Evolutionary conservation across 139 green algal species (phyloP).

Genomic region (Tetradesmus lagerheimii): DNA sequence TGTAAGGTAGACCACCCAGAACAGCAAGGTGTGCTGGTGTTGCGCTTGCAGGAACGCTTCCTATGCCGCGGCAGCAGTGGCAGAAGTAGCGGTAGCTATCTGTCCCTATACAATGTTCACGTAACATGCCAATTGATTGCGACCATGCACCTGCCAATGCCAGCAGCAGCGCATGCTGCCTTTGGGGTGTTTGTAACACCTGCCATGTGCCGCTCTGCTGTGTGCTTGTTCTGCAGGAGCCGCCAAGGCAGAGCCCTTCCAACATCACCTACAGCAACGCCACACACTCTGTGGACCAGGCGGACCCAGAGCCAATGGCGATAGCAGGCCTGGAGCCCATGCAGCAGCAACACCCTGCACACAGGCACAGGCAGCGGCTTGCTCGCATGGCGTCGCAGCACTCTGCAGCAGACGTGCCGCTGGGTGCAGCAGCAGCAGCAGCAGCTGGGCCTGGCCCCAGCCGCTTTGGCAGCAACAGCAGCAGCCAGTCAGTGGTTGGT

Average conservation of each 20-base stretch:
- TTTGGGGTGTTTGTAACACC: too few species aligned
- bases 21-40: constrained; percentile 20
- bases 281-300: neutral
- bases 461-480: neutral
- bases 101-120: too few species aligned
- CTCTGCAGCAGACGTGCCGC: neutral
- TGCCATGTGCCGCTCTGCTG: neutral
- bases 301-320: neutral
- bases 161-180: neutral
- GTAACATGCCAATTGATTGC: too few species aligned
- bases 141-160: neutral
- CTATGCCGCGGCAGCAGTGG: neutral
- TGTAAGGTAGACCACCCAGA: too few species aligned
- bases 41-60: neutral
- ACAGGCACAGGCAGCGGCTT: neutral
- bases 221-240: constrained; percentile 19
- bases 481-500: neutral
- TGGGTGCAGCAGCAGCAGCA: neutral
- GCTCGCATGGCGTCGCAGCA: neutral
- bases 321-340: neutral
- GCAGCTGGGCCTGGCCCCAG: neutral
- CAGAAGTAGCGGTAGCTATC: neutral
- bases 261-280: constrained; percentile 38
- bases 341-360: neutral
- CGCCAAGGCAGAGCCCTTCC: constrained; percentile 1